Percentiles rank a stretch among this genome's conserved stretches.
Evolutionary conservation across 306 rosid species (phyloP).

Genomic region (Cyclanthera cordifolia): DNA sequence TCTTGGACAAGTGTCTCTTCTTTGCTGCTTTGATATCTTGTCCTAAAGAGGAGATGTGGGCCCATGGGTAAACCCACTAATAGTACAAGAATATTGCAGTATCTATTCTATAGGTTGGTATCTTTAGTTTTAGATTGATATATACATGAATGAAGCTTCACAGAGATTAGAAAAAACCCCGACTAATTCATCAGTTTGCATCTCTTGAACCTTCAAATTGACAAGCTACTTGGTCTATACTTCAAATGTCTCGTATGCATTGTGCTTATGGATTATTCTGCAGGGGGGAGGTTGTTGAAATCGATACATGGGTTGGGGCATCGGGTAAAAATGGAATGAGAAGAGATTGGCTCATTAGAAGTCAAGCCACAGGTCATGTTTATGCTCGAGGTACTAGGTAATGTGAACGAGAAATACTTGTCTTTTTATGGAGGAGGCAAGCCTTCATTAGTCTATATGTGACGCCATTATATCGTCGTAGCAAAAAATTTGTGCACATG

Average conservation of each 20-base stretch:
- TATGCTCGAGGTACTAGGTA: constrained; percentile 80
- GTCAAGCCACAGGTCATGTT: constrained; percentile 62
- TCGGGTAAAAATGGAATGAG: constrained; percentile 96
- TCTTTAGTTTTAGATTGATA: background rate
- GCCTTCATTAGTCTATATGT: too few species aligned
- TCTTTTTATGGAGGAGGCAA: too few species aligned
- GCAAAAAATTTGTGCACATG: too few species aligned
- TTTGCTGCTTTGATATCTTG: background rate
- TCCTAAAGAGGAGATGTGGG: background rate
- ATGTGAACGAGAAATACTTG: too few species aligned
- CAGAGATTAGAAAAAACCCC: background rate
- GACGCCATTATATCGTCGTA: too few species aligned
- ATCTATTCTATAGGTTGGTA: background rate
- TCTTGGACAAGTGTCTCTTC: background rate
- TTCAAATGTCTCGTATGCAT: background rate
- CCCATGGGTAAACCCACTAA: background rate
- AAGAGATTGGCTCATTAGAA: constrained; percentile 74
- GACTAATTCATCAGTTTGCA: background rate
- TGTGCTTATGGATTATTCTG: background rate
- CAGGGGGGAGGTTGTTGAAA: constrained; percentile 91
- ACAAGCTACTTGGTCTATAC: background rate
- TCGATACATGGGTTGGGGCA: constrained; percentile 92
- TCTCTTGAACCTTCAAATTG: background rate
- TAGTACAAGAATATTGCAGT: background rate
- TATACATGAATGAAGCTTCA: background rate